Percentiles rank a stretch among this genome's conserved stretches.
phyloP scores from a whole-genome alignment of 2,329 filamentous ascomycete species.

The Teratosphaeria viscida region DNA sequence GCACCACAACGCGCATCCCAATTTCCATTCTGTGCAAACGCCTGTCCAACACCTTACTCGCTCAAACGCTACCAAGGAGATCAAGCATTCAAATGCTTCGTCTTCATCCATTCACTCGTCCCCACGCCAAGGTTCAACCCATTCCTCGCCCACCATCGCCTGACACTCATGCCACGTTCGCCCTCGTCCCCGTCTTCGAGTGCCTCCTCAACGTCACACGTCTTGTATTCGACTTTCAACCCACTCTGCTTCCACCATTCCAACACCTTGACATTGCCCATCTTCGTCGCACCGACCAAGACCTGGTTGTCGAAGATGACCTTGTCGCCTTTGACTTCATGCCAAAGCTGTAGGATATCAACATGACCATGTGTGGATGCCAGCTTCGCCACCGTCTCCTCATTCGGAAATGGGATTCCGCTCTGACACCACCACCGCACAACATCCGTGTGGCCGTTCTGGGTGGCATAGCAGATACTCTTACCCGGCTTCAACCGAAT shows the following conservation, averaged over 20 bases:
- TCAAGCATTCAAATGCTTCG: constrained; percentile 48
- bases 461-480: constrained; percentile 71
- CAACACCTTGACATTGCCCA: constrained; percentile 71
- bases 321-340: constrained; percentile 60
- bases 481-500: constrained; percentile 69
- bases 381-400: constrained; percentile 72
- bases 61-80: not conserved
- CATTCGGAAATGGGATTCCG: constrained; percentile 66
- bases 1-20: not conserved
- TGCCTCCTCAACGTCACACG: constrained; percentile 90
- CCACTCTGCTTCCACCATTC: constrained; percentile 85
- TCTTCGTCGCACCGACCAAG: constrained; percentile 75
- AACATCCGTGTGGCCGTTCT: constrained; percentile 66
- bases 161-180: constrained; percentile 58
- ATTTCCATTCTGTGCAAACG: not conserved
- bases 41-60: not conserved
- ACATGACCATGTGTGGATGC: constrained; percentile 80
- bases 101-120: constrained; percentile 83
- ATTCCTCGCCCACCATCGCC: constrained; percentile 80
- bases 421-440: constrained; percentile 83
- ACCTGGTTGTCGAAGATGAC: constrained; percentile 77
- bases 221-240: constrained; percentile 80
- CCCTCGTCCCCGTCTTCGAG: constrained; percentile 72
- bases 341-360: constrained; percentile 73
- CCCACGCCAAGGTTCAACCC: constrained; percentile 71